Evolutionary conservation across 2,329 filamentous ascomycete species (phyloP).

Genomic region (Metarhizium album): DNA sequence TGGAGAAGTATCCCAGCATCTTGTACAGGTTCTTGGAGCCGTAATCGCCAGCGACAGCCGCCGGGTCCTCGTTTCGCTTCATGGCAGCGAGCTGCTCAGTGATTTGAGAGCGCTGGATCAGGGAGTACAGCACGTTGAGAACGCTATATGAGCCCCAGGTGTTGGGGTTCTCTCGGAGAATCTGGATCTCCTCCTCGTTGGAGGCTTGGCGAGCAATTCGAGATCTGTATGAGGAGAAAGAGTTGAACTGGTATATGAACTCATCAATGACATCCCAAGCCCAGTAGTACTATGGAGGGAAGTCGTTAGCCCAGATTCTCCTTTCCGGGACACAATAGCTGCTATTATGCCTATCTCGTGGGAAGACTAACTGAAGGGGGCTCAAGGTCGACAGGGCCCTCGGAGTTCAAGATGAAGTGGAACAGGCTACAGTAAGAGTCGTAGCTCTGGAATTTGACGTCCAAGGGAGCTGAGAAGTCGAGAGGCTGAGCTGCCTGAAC

Average conservation of each 20-base stretch:
- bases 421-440: slow-evolving; percentile 99
- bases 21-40: slow-evolving; percentile 89
- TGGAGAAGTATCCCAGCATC: slow-evolving; percentile 99
- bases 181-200: slow-evolving; percentile 85
- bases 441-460: slow-evolving; percentile 97
- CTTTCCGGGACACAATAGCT: not conserved
- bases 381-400: slow-evolving; percentile 95
- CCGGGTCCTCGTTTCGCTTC: slow-evolving; percentile 86
- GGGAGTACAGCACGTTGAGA: slow-evolving; percentile 96
- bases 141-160: slow-evolving; percentile 99
- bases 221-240: slow-evolving; percentile 94
- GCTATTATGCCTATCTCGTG: not conserved
- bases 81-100: slow-evolving; percentile 92
- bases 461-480: slow-evolving; percentile 89
- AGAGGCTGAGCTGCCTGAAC: slow-evolving; percentile 86
- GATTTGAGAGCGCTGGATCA: slow-evolving; percentile 97
- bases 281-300: slow-evolving; percentile 74
- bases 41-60: slow-evolving; percentile 86
- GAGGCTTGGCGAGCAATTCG: slow-evolving; percentile 71
- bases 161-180: slow-evolving; percentile 93
- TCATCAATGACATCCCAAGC: slow-evolving; percentile 99
- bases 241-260: slow-evolving; percentile 99
- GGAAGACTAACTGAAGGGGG: slow-evolving; percentile 71
- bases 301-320: not conserved
- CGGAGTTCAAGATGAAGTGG: slow-evolving; percentile 98